Evolutionary conservation across 176 grass and related monocot species (phyloP), one percentile per base, ranked within the genome.

Genomic region (Eragrostis curvula): DNA sequence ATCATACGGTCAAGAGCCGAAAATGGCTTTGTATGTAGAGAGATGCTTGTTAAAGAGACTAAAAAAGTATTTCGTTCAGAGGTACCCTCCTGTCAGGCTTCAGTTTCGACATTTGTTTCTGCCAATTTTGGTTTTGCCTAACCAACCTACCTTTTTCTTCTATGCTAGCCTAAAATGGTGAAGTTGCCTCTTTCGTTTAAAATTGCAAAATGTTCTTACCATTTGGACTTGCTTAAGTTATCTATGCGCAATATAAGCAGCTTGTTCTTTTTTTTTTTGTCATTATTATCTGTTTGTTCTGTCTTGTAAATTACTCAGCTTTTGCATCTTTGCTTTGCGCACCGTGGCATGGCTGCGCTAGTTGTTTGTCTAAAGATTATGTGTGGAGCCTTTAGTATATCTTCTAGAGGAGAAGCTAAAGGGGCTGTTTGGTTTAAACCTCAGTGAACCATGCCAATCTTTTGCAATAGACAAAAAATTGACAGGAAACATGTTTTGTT

Each of bases 1-100:
- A 89, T 92, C 40, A 75, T 97, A 13, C 68, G 73, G 41, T 47
- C 69, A 71, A 86, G 92, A 68, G 68, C 52, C 45, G 74, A 71
- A 56, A 94, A 50, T 32, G 95, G 92, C 25, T 94, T 92, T 56
- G 83, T 87, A 53, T 97, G 95, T 67, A 82, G 94, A 73, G 85
- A 90, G 24, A 30, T 86, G 27, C 80, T 85, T 0, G 95, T 94
- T 42, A 97, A 90, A 81, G 95, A 89, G 71, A 89, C 92, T 4
- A 79, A 52, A 49, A 92, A 85, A 56, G 64, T 89, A 45, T 82
- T 79, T 68, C 66, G 89, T 52, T 90, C 83, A 32, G 90, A 94
- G 94, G 94, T 97, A 78, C 16, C 40, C 32, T 65, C 57, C 49
- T 84, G 16, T 58, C 43, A 74, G 2, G 55, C 43, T 73, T 85